phyloP scores from a whole-genome alignment of 2,329 filamentous ascomycete genomes.

The Alternaria atra region DNA sequence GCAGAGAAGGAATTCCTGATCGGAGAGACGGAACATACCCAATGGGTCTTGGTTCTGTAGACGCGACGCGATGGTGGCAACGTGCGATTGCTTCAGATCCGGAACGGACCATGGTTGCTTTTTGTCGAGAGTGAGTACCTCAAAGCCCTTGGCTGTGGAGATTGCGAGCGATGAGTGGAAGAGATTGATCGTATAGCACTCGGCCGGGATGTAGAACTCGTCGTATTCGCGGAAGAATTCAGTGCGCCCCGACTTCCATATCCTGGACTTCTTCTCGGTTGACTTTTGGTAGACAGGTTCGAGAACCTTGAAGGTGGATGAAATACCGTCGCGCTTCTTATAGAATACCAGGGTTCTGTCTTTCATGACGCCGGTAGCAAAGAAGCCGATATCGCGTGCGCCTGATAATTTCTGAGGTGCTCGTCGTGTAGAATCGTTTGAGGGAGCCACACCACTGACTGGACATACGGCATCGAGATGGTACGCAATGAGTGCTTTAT shows the following conservation, averaged over 20 bases:
- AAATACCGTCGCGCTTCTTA: constrained; percentile 91
- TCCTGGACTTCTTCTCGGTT: constrained; percentile 79
- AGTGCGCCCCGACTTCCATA: constrained; percentile 76
- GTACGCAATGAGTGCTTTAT: constrained; percentile 91
- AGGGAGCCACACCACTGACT: constrained; percentile 62
- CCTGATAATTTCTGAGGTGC: constrained; percentile 91
- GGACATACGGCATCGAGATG: constrained; percentile 84
- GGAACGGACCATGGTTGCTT: constrained; percentile 95
- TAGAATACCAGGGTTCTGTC: constrained; percentile 94
- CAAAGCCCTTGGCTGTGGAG: constrained; percentile 88
- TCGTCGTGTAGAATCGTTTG: constrained; percentile 77
- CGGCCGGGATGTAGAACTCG: constrained; percentile 96
- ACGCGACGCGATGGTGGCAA: constrained; percentile 83
- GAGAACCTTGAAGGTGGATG: constrained; percentile 95
- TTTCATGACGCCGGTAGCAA: constrained; percentile 96
- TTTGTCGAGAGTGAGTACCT: constrained; percentile 96
- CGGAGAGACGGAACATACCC: constrained; percentile 95
- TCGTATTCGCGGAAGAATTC: constrained; percentile 99
- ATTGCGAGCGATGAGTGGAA: constrained; percentile 96
- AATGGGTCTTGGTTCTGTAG: constrained; percentile 85
- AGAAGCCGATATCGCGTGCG: constrained; percentile 94
- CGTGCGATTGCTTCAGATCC: constrained; percentile 79
- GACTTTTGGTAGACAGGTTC: constrained; percentile 96
- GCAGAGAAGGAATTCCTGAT: constrained; percentile 80
- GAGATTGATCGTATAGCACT: constrained; percentile 93